Conservation (phyloP, 371 early-diverging fungal genomes). For the Polyrhizophydium stewartii region DNA sequence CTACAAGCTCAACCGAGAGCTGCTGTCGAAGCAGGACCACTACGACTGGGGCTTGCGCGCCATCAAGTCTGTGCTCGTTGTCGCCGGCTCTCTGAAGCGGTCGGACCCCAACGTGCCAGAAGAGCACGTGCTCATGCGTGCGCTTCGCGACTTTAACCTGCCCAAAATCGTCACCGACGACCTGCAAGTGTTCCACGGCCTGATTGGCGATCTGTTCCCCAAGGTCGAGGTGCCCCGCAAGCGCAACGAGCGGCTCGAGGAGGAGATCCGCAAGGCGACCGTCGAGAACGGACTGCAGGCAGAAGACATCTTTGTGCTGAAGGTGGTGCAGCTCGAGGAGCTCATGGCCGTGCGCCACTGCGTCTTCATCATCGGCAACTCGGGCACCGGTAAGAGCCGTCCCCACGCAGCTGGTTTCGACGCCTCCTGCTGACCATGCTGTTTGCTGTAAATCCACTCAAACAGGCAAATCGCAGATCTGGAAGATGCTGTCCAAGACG, state of each 20-base stretch:
- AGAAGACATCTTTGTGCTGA: constrained; percentile 59
- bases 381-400: constrained; percentile 50
- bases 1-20: constrained; percentile 57
- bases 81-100: constrained; percentile 58
- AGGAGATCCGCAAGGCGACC: constrained; percentile 55
- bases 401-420: too few species aligned
- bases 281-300: constrained; percentile 56
- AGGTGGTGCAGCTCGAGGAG: constrained; percentile 60
- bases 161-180: constrained; percentile 64
- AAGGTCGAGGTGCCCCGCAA: constrained; percentile 57
- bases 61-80: constrained; percentile 62
- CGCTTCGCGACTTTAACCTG: constrained; percentile 63
- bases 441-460: too few species aligned
- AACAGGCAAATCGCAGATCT: constrained; percentile 50
- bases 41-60: constrained; percentile 67
- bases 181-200: constrained; percentile 57
- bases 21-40: constrained; percentile 63
- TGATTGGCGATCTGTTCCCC: constrained; percentile 61
- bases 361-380: constrained; percentile 61
- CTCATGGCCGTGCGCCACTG: constrained; percentile 61
- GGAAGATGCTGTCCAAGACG: constrained; percentile 57
- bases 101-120: constrained; percentile 56
- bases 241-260: constrained; percentile 52
- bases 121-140: constrained; percentile 61
- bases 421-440: too few species aligned